phyloP scores from a whole-genome alignment of 2,329 filamentous ascomycete genomes.

The Ophiostoma novo-ulmi region DNA sequence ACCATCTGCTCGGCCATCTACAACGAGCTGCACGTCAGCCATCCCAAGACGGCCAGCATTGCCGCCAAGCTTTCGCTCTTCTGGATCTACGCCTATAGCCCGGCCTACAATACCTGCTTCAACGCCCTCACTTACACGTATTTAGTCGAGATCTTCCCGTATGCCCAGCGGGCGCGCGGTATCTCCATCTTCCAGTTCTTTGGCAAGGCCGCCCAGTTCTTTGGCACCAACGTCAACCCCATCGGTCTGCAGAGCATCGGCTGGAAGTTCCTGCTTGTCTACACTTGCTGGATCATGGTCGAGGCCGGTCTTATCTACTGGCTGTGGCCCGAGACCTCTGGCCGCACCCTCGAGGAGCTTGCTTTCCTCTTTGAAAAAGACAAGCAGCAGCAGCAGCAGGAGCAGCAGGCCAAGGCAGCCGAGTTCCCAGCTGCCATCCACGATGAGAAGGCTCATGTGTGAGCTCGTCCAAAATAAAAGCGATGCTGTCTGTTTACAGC shows the following conservation, averaged over 20 bases:
- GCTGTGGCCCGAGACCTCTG: conserved; percentile 33
- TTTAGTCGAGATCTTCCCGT: conserved; percentile 35
- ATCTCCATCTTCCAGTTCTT: conserved; percentile 35
- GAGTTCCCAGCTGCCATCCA: not conserved
- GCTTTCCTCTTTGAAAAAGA: conserved; percentile 29
- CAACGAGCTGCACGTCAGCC: conserved; percentile 11
- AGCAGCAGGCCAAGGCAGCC: conserved; percentile 4
- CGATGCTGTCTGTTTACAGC: not conserved
- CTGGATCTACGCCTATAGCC: conserved; percentile 57
- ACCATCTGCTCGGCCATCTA: conserved; percentile 39
- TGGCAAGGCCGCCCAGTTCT: conserved; percentile 33
- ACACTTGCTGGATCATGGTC: conserved; percentile 34
- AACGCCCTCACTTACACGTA: conserved; percentile 58
- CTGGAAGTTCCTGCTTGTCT: conserved; percentile 34
- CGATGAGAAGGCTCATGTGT: not conserved
- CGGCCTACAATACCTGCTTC: conserved; percentile 60
- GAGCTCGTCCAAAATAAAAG: not conserved
- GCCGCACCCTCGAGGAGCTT: conserved; percentile 32
- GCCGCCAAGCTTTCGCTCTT: conserved; percentile 43
- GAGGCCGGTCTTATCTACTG: conserved; percentile 36
- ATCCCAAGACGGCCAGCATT: conserved; percentile 28
- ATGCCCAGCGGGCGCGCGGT: conserved; percentile 33
- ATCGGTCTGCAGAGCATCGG: conserved; percentile 32
- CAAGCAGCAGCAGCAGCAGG: conserved; percentile 15
- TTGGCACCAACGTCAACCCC: conserved; percentile 34